Conservation (phyloP, 495 filamentous ascomycete species). For the Penicillium argentinense region DNA sequence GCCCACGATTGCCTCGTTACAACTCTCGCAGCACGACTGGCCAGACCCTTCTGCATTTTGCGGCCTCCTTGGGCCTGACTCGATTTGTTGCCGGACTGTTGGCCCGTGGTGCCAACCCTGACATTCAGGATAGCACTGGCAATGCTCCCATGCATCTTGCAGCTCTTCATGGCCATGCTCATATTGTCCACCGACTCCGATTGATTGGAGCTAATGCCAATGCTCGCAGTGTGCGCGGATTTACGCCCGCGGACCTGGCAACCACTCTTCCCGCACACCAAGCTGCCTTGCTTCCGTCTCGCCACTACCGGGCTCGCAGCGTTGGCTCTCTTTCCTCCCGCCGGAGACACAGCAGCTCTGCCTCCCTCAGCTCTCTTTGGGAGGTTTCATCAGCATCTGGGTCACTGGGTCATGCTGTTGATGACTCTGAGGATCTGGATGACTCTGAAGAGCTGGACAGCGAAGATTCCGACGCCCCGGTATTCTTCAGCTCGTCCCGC, state of each 20-base stretch:
- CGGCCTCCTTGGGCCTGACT: constrained; percentile 70
- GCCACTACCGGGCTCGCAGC: constrained; percentile 58
- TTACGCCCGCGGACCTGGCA: constrained; percentile 71
- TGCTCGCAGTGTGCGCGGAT: constrained; percentile 67
- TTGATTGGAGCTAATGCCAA: constrained; percentile 70
- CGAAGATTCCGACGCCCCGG: constrained; percentile 37
- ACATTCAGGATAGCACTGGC: constrained; percentile 74
- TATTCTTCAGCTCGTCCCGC: constrained; percentile 46
- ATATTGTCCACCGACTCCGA: constrained; percentile 75
- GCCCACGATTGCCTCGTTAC: constrained; percentile 61
- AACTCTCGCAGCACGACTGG: constrained; percentile 64
- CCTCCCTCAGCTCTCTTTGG: constrained; percentile 64
- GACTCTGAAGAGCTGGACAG: constrained; percentile 41
- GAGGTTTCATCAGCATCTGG: constrained; percentile 48
- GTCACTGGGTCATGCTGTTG: constrained; percentile 41
- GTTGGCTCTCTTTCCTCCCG: constrained; percentile 53
- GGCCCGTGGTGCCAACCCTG: constrained; percentile 74
- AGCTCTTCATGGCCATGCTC: constrained; percentile 69
- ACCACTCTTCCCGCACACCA: constrained; percentile 58
- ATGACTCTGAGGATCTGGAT: constrained; percentile 40
- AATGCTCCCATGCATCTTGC: constrained; percentile 85
- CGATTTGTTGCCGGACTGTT: constrained; percentile 80
- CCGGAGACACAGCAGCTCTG: constrained; percentile 66
- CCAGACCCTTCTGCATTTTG: constrained; percentile 81
- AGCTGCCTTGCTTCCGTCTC: constrained; percentile 51